Percentiles rank a stretch among this genome's conserved stretches.
Conservation (phyloP, 306 rosid species). For the Glycine latifolia region DNA sequence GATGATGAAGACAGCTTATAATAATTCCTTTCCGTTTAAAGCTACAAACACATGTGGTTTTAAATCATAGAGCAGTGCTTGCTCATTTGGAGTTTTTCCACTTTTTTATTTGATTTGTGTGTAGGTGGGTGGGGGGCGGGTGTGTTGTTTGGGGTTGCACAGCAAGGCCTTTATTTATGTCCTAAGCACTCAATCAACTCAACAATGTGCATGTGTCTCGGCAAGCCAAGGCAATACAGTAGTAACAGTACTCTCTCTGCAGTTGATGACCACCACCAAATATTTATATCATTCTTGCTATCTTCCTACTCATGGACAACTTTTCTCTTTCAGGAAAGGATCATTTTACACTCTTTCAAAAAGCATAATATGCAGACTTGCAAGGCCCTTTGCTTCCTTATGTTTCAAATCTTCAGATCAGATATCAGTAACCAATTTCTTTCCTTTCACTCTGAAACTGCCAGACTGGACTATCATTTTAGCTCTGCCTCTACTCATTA, state of each 20-base stretch:
- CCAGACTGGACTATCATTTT: slow-evolving; percentile 54
- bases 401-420: slow-evolving; percentile 44
- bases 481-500: slow-evolving; percentile 42
- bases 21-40: slow-evolving; percentile 52
- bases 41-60: slow-evolving; percentile 39
- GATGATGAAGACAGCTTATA: slow-evolving; percentile 49
- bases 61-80: slow-evolving; percentile 36
- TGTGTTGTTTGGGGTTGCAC: background rate
- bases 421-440: slow-evolving; percentile 7
- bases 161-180: too few species aligned
- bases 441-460: slow-evolving; percentile 51
- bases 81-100: background rate
- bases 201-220: slow-evolving; percentile 22
- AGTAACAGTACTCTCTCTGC: too few species aligned
- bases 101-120: background rate
- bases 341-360: slow-evolving; percentile 52
- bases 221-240: background rate
- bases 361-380: slow-evolving; percentile 2
- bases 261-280: background rate
- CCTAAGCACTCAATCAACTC: slow-evolving; percentile 35
- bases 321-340: slow-evolving; percentile 42
- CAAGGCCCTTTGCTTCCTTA: slow-evolving; percentile 48
- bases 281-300: slow-evolving; percentile 49
- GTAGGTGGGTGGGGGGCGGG: background rate
- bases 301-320: slow-evolving; percentile 55